A percentile compares a stretch with the other conserved stretches of the same genome.
These are phyloP conservation scores for Francoa sonchifolia DNA, from an alignment of 441 rosid genomes.

Conservation along the genomic window DNA sequence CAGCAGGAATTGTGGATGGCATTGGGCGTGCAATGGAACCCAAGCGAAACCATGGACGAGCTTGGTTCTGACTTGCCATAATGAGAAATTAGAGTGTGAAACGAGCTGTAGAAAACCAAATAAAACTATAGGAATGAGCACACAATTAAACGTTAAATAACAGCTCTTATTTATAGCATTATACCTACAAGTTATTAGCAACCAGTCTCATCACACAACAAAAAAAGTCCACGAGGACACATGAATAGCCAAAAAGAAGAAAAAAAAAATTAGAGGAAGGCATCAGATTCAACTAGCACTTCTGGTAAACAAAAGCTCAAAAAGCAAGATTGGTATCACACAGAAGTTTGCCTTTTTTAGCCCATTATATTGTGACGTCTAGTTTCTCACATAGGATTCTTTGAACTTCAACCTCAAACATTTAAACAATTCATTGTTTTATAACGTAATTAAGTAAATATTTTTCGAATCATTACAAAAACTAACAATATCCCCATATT, in stretches of 20 bases:
- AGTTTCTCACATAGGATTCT: too few species aligned
- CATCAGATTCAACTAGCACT: neutral
- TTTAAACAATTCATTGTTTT: too few species aligned
- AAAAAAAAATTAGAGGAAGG: neutral
- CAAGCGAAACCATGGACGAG: slow-evolving; percentile 53
- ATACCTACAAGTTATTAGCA: neutral
- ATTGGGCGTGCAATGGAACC: slow-evolving; percentile 29
- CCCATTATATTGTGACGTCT: too few species aligned
- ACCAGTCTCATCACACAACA: too few species aligned
- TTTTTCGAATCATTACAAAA: too few species aligned
- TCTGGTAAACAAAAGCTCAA: neutral
- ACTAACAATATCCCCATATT: too few species aligned
- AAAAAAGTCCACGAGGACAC: neutral
- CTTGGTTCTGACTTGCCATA: slow-evolving; percentile 29
- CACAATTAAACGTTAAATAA: neutral
- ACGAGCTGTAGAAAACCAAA: too few species aligned
- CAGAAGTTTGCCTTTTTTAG: too few species aligned
- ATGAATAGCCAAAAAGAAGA: neutral
- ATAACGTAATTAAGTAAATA: too few species aligned
- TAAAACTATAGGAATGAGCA: too few species aligned
- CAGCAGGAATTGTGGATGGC: slow-evolving; percentile 10
- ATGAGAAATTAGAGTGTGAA: neutral
- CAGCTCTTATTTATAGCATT: neutral
- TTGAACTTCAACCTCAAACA: too few species aligned
- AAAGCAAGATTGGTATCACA: slow-evolving; percentile 3